Evolutionary conservation across 768 basidiomycete genomes (phyloP).

Genomic region (Nevesoporus exiguus): DNA sequence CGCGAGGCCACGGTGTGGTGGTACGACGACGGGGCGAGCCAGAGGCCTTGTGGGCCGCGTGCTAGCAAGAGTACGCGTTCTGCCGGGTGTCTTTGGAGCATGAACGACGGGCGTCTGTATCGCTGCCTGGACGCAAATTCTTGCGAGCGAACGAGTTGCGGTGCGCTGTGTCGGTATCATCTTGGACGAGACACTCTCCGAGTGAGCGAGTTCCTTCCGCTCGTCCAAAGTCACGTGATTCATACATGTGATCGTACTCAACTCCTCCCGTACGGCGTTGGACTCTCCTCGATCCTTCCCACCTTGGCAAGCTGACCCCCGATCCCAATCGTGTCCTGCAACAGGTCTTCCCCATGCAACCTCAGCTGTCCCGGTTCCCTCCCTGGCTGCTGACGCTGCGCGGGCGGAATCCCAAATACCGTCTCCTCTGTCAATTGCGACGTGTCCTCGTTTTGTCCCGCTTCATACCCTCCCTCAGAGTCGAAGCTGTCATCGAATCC

Average conservation of each 20-base stretch:
- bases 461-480: slow-evolving; percentile 38
- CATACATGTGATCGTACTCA: background rate
- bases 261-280: slow-evolving; percentile 47
- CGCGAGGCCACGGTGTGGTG: slow-evolving; percentile 14
- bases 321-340: slow-evolving; percentile 63
- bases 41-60: background rate
- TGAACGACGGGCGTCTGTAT: slow-evolving; percentile 8
- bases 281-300: slow-evolving; percentile 59
- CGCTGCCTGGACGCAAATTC: slow-evolving; percentile 17
- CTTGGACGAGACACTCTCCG: background rate
- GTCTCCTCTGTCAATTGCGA: slow-evolving; percentile 53
- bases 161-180: slow-evolving; percentile 34
- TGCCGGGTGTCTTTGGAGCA: slow-evolving; percentile 6
- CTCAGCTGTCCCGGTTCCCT: slow-evolving; percentile 36
- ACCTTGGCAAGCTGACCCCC: slow-evolving; percentile 48
- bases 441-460: slow-evolving; percentile 12
- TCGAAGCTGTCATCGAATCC: slow-evolving; percentile 53
- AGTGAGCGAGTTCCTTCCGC: slow-evolving; percentile 24
- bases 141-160: slow-evolving; percentile 21
- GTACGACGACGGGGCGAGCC: background rate
- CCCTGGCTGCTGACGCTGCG: slow-evolving; percentile 36
- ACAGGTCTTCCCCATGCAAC: slow-evolving; percentile 60
- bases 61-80: slow-evolving; percentile 4
- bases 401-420: slow-evolving; percentile 65
- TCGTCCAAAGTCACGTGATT: slow-evolving; percentile 19